Conservation (phyloP, 352 stramenopile genomes). For the Pythium chondricola region DNA sequence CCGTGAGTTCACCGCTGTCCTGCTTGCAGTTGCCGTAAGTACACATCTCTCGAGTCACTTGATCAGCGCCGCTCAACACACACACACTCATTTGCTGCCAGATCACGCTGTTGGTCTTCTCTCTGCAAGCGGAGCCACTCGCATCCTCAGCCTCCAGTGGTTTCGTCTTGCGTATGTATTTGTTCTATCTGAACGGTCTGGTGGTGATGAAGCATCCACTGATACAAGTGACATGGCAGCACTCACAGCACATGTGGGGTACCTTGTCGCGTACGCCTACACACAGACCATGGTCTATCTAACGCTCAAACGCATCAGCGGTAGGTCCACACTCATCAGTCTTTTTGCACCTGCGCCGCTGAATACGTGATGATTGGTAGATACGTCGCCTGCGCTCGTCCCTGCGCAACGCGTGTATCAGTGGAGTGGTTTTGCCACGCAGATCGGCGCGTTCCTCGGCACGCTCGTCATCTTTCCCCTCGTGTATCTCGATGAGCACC, state of each 20-base stretch:
- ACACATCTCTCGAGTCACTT: background rate
- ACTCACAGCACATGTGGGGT: slow-evolving; percentile 39
- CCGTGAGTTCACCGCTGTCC: slow-evolving; percentile 21
- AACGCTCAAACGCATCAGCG: slow-evolving; percentile 47
- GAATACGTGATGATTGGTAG: background rate
- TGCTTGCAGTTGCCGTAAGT: slow-evolving; percentile 42
- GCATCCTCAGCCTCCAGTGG: slow-evolving; percentile 30
- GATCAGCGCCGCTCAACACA: background rate
- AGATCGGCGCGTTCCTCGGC: slow-evolving; percentile 55
- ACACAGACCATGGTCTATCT: slow-evolving; percentile 74
- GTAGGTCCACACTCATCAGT: slow-evolving; percentile 20
- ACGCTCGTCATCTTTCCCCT: slow-evolving; percentile 62
- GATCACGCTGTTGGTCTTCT: slow-evolving; percentile 38
- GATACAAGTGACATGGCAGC: slow-evolving; percentile 12
- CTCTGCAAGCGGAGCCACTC: slow-evolving; percentile 32
- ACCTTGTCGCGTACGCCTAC: slow-evolving; percentile 53
- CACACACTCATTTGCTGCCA: too few species aligned
- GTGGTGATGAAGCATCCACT: too few species aligned
- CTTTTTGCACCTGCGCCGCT: background rate
- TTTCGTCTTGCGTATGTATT: slow-evolving; percentile 45
- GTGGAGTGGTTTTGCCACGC: slow-evolving; percentile 59
- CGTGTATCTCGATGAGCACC: slow-evolving; percentile 45
- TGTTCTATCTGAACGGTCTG: background rate
- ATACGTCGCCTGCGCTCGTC: background rate
- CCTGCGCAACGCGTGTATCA: slow-evolving; percentile 54